Percentiles rank a stretch among this genome's conserved stretches.
Conservation (phyloP, 2,329 filamentous ascomycete genomes). For the Exophiala sp. region DNA sequence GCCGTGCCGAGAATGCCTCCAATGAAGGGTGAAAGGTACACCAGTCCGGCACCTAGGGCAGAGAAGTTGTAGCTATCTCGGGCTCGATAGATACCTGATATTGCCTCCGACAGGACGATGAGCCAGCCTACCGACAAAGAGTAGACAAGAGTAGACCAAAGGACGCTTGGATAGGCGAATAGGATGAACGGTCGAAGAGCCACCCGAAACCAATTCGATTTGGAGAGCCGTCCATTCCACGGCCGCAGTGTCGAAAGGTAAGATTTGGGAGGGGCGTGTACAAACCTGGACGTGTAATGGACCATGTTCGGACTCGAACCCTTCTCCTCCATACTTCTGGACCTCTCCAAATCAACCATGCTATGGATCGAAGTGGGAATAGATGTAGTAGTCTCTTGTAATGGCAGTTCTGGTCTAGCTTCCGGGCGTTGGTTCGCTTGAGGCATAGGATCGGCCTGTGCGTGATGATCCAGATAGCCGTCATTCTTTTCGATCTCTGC, state of each 20-base stretch:
- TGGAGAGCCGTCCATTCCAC: constrained; percentile 70
- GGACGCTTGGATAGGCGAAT: constrained; percentile 77
- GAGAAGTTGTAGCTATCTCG: constrained; percentile 70
- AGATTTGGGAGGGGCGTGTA: constrained; percentile 60
- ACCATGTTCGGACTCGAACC: constrained; percentile 21
- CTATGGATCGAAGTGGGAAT: constrained; percentile 2
- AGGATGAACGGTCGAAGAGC: constrained; percentile 76
- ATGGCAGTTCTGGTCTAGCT: background rate
- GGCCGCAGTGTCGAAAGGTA: constrained; percentile 68
- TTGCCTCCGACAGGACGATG: constrained; percentile 85
- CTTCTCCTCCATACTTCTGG: constrained; percentile 1
- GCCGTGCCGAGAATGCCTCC: constrained; percentile 86
- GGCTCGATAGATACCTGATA: constrained; percentile 71
- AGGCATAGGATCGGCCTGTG: background rate
- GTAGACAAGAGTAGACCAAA: constrained; percentile 84
- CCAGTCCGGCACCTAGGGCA: constrained; percentile 70
- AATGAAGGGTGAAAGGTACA: constrained; percentile 86
- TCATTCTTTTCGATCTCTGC: constrained; percentile 26
- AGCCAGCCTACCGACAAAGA: constrained; percentile 88
- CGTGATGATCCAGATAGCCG: constrained; percentile 30
- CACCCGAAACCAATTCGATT: constrained; percentile 74
- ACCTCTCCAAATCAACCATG: constrained; percentile 7
- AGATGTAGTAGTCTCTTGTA: background rate
- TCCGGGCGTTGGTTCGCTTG: background rate
- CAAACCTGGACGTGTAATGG: constrained; percentile 65